Conservation (phyloP, 495 filamentous ascomycete genomes). For the Apodospora peruviana region DNA sequence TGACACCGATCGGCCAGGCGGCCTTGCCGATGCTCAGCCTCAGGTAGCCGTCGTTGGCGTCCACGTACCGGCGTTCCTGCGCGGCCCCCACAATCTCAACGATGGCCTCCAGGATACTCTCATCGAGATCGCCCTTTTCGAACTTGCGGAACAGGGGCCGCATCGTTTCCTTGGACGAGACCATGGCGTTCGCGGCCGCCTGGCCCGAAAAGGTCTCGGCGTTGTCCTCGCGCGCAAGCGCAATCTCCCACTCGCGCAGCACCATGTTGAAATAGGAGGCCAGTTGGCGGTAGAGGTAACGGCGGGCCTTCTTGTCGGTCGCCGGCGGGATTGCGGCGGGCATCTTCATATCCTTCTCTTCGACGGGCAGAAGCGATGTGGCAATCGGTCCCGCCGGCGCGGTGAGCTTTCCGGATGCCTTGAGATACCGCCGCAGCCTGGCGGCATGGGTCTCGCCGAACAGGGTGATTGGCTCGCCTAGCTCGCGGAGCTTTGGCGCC, state of each 20-base stretch:
- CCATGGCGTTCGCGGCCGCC: slow-evolving; percentile 71
- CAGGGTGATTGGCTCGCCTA: slow-evolving; percentile 66
- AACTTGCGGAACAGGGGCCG: slow-evolving; percentile 85
- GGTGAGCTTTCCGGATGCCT: slow-evolving; percentile 38
- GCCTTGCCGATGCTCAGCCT: slow-evolving; percentile 94
- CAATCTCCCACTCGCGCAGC: slow-evolving; percentile 76
- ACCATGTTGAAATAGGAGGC: slow-evolving; percentile 92
- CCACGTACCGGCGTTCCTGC: slow-evolving; percentile 85
- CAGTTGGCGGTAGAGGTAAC: slow-evolving; percentile 78
- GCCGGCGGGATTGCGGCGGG: slow-evolving; percentile 49
- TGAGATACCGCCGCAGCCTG: slow-evolving; percentile 62
- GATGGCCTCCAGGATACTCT: slow-evolving; percentile 72
- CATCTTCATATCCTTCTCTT: slow-evolving; percentile 84
- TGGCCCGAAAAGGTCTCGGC: slow-evolving; percentile 72
- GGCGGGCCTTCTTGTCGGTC: slow-evolving; percentile 48
- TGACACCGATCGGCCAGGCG: slow-evolving; percentile 98
- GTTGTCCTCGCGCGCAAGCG: slow-evolving; percentile 65
- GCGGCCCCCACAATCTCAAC: slow-evolving; percentile 92
- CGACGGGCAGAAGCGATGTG: slow-evolving; percentile 68
- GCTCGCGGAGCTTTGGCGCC: slow-evolving; percentile 54
- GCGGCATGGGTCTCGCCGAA: slow-evolving; percentile 80
- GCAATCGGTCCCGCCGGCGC: slow-evolving; percentile 49
- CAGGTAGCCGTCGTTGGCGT: slow-evolving; percentile 93
- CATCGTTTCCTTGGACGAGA: slow-evolving; percentile 79
- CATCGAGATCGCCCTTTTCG: slow-evolving; percentile 71